Base-by-base conservation (phyloP, 352 stramenopile genomes). In the Phytophthora kernoviae region DNA sequence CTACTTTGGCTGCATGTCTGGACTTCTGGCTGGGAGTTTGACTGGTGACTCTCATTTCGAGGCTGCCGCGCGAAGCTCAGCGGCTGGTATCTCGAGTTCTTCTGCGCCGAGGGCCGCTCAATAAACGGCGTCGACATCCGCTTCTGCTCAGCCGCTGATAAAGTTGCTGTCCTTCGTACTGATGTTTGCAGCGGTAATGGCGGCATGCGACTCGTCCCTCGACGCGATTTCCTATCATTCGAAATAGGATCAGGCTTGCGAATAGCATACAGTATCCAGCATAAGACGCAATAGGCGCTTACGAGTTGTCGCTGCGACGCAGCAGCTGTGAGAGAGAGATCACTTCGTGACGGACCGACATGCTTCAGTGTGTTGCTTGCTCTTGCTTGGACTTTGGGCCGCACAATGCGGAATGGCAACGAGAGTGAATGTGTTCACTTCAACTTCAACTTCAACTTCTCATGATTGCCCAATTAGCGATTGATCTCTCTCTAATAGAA, bases 291-390 rank as follows among this genome's bases (percentile, higher is more conserved):
- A 32, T 6, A 20, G 40, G 22, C 15, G 20, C 51, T 18, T 67
- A 80, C 66, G 69, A 54, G 33, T 71, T 73, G 52, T 87, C 51
- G 43, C 68, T 62, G 44, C 65, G 68, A 39, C 81, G 80, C 24
- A 93, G 74, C 5, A 93, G 64, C 69, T 90, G 75, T 24, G 83
- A 89, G 50, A 93, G 79, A 24, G 83, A 87, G 34, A 93, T 61
- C 21, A 93, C 73, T 49, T 93, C 83, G 40, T 75, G 70, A 27
- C 73, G 83, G 48, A 91, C 65, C 15, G 79, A 72, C 83, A 93
- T 93, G 22, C 18, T 34, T 26, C 14, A 37, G 20, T 15, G 1
- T 26, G n/a, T 32, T n/a, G n/a, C n/a, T n/a, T n/a, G n/a, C 41
- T 45, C 20, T 55, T n/a, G 33, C 37, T 4, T 24, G 44, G n/a